Base-by-base conservation (phyloP, 768 basidiomycete genomes). In the Collybiopsis confluens region DNA sequence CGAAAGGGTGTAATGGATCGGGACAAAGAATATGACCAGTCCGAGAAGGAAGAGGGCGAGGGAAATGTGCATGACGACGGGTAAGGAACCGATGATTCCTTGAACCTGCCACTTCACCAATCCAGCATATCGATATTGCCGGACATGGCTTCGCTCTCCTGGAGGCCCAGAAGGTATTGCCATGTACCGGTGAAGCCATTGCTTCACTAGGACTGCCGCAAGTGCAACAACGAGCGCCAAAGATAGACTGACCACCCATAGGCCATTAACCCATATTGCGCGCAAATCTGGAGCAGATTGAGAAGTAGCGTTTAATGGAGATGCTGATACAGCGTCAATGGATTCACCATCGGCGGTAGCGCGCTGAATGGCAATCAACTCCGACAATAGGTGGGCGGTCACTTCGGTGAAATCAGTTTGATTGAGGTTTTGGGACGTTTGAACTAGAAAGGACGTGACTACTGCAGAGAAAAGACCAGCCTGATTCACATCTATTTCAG, bases 21-120 rank as follows among this genome's bases (percentile, higher is more conserved):
- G 48, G 16, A 42, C 15, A 2, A 58, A 36, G 28, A 56, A 61
- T n/a, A 58, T 41, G 43, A 56, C 47, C 6, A 61, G 38, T 15
- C 58, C 60, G 21, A 37, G 47, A 42, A 61, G 58, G 50, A 61
- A 61, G 36, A 61, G 45, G 0, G 38, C 18, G 10, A 61, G 55
- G 6, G 60, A 56, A 2, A 56, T 38, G 18, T 61, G 60, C 24
- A 61, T 37, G 41, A 58, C 43, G 20, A 55, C 42, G 9, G 59
- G 59, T 40, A 60, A 51, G 35, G 44, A 40, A 20, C 52, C 56
- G 9, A 54, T 57, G 43, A 57, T 57, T 9, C 26, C 7, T 20
- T 37, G 33, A 15, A 57, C 45, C 6, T 41, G 33, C 56, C 56
- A 57, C 28, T 33, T 37, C 24, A 54, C 52, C 4, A 56, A 20